phyloP scores from a whole-genome alignment of 371 early-diverging fungal species.

The Blastocladiella emersonii region DNA sequence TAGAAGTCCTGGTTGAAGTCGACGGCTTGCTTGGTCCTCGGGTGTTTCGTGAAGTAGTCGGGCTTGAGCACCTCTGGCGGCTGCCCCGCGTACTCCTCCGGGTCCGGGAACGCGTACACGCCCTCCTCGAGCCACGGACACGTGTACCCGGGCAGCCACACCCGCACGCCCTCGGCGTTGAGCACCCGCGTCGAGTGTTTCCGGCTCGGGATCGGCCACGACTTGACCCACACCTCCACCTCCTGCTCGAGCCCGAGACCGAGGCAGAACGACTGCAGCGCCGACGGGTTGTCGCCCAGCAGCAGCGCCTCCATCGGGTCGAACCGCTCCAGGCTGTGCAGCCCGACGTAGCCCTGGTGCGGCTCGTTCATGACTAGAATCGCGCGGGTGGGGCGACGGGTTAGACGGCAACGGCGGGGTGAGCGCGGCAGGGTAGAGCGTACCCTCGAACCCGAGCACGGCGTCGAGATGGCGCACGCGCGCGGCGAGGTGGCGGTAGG shows the following conservation, averaged over 20 bases:
- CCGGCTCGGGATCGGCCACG: constrained; percentile 58
- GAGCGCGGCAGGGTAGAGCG: not conserved
- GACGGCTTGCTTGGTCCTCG: constrained; percentile 29
- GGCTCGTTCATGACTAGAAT: constrained; percentile 60
- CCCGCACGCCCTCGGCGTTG: constrained; percentile 36
- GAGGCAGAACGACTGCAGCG: constrained; percentile 54
- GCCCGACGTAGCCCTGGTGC: constrained; percentile 40
- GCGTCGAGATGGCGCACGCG: constrained; percentile 45
- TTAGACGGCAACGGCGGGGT: not conserved
- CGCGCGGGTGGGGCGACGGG: not conserved
- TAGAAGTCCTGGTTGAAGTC: constrained; percentile 53
- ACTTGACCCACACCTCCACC: constrained; percentile 51
- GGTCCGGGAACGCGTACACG: constrained; percentile 51
- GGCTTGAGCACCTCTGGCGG: constrained; percentile 32
- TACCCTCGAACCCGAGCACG: constrained; percentile 50
- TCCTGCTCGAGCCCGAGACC: constrained; percentile 46
- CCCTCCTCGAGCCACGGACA: constrained; percentile 67
- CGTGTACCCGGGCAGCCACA: constrained; percentile 38
- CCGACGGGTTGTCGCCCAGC: constrained; percentile 51
- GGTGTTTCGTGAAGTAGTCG: constrained; percentile 52
- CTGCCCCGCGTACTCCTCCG: constrained; percentile 20
- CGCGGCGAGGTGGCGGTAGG: constrained; percentile 23
- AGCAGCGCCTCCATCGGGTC: constrained; percentile 50
- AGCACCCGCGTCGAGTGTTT: constrained; percentile 35
- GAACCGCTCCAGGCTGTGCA: constrained; percentile 28